phyloP scores from a whole-genome alignment of 1,139 yeast species.

The Lodderomyces beijingensis region DNA sequence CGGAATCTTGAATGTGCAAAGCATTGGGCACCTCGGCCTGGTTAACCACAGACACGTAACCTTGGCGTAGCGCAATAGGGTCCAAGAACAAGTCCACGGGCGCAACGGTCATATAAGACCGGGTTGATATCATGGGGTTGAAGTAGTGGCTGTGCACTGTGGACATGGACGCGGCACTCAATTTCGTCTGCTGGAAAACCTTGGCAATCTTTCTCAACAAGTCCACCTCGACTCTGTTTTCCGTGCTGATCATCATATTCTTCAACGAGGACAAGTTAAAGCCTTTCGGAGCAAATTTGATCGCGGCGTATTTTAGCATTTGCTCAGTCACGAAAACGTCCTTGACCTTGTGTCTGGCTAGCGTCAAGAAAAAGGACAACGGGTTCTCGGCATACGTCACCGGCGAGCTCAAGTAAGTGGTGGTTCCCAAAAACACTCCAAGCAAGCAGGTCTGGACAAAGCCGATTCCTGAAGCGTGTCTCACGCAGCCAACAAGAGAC shows the following conservation, averaged over 20 bases:
- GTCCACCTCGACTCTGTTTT: slow-evolving; percentile 67
- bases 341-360: slow-evolving; percentile 76
- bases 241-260: slow-evolving; percentile 81
- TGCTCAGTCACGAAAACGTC: slow-evolving; percentile 85
- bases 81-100: slow-evolving; percentile 86
- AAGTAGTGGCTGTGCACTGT: slow-evolving; percentile 74
- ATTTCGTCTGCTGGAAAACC: slow-evolving; percentile 59
- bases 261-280: slow-evolving; percentile 61
- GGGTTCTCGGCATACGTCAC: slow-evolving; percentile 78
- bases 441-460: slow-evolving; percentile 76
- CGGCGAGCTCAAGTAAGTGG: slow-evolving; percentile 79
- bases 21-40: slow-evolving; percentile 66
- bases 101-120: slow-evolving; percentile 86
- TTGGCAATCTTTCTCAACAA: slow-evolving; percentile 57
- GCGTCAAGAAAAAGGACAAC: slow-evolving; percentile 60
- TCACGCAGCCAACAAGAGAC: slow-evolving; percentile 80
- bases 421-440: slow-evolving; percentile 83
- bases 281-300: slow-evolving; percentile 60
- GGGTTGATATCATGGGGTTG: slow-evolving; percentile 79
- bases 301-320: slow-evolving; percentile 74
- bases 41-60: slow-evolving; percentile 75
- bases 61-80: slow-evolving; percentile 84
- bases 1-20: slow-evolving; percentile 84
- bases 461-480: slow-evolving; percentile 83
- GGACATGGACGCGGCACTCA: slow-evolving; percentile 69